These are phyloP conservation scores for Brettanomyces bruxellensis DNA, from an alignment of 805 yeast species.

Conservation along the genomic window DNA sequence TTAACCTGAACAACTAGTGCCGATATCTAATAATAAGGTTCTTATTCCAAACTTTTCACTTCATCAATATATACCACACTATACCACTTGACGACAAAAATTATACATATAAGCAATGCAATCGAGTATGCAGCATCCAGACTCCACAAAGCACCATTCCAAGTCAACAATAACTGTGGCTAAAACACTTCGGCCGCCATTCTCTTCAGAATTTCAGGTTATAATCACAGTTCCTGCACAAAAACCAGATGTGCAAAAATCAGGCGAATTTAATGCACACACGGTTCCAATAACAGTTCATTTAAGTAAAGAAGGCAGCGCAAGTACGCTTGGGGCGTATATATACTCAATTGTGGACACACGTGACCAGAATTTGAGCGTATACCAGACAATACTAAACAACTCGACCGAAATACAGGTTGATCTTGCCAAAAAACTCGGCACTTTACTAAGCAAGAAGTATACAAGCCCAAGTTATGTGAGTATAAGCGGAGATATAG, in stretches of 20 bases:
- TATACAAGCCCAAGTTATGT: slow-evolving; percentile 36
- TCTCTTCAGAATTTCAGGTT: slow-evolving; percentile 2
- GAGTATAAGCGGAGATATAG: slow-evolving; percentile 31
- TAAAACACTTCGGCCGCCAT: slow-evolving; percentile 14
- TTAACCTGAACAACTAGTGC: too few relatives aligned
- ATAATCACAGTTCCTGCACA: neutral
- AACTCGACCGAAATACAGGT: slow-evolving; percentile 30
- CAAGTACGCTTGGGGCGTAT: slow-evolving; percentile 31
- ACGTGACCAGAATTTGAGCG: slow-evolving; percentile 14
- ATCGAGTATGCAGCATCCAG: too few relatives aligned
- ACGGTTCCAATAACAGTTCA: slow-evolving; percentile 29
- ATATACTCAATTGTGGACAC: slow-evolving; percentile 33
- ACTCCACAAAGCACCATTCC: neutral
- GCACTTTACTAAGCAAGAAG: slow-evolving; percentile 31
- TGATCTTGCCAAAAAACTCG: slow-evolving; percentile 35
- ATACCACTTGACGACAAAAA: too few relatives aligned
- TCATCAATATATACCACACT: too few relatives aligned
- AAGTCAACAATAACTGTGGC: slow-evolving; percentile 9
- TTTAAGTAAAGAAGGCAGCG: slow-evolving; percentile 23
- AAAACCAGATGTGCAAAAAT: slow-evolving; percentile 6
- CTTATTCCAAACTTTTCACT: too few relatives aligned
- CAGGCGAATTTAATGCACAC: slow-evolving; percentile 11
- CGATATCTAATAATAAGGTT: too few relatives aligned
- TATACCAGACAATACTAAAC: slow-evolving; percentile 35
- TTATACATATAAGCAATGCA: too few relatives aligned